These are phyloP conservation scores for Rubroboletus satanas DNA, from an alignment of 768 basidiomycete species.

Conservation along the genomic window DNA sequence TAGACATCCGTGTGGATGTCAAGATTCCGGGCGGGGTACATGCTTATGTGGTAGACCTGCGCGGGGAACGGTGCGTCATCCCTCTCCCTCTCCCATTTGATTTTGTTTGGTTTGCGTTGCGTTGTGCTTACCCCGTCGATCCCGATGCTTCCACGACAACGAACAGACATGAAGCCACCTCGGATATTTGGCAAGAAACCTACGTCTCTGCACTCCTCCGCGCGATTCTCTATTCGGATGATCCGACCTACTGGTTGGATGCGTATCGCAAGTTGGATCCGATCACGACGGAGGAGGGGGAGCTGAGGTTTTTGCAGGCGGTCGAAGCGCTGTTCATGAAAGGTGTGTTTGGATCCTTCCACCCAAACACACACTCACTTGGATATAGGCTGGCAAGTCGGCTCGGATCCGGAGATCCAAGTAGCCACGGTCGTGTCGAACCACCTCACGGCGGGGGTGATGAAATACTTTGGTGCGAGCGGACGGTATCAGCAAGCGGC, in stretches of 20 bases:
- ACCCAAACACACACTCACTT: background rate
- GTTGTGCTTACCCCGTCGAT: background rate
- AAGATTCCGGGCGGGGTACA: slow-evolving; percentile 97
- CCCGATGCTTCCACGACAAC: background rate
- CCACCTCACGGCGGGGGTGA: slow-evolving; percentile 88
- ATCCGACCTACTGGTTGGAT: slow-evolving; percentile 85
- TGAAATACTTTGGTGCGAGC: slow-evolving; percentile 96
- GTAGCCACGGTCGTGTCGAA: slow-evolving; percentile 96
- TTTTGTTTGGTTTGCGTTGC: background rate
- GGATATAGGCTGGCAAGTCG: slow-evolving; percentile 88
- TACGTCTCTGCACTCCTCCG: slow-evolving; percentile 91
- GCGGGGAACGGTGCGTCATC: slow-evolving; percentile 80
- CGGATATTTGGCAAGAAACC: slow-evolving; percentile 96
- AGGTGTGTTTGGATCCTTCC: slow-evolving; percentile 39
- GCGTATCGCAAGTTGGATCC: slow-evolving; percentile 96
- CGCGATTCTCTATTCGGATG: slow-evolving; percentile 93
- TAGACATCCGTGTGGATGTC: slow-evolving; percentile 95
- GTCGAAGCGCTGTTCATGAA: slow-evolving; percentile 87
- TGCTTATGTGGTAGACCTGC: slow-evolving; percentile 88
- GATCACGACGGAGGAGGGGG: slow-evolving; percentile 83
- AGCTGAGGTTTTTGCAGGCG: slow-evolving; percentile 85
- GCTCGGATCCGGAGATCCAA: slow-evolving; percentile 97
- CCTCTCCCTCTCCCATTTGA: no score
- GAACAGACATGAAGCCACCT: slow-evolving; percentile 71
- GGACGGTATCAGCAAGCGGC: slow-evolving; percentile 84